phyloP scores from a whole-genome alignment of 2,329 filamentous ascomycete species.

The Talaromyces atroroseus region DNA sequence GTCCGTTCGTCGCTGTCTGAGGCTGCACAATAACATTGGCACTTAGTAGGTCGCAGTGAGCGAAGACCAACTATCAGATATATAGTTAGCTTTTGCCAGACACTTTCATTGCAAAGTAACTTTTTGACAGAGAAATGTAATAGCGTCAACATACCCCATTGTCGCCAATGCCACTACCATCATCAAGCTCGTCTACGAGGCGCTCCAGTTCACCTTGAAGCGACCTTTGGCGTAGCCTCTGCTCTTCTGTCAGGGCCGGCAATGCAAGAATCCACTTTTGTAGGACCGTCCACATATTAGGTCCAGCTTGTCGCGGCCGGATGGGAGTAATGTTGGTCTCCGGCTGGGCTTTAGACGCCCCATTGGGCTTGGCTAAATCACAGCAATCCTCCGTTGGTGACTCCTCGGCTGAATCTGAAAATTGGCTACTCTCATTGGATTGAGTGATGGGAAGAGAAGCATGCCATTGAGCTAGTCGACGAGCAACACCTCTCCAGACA shows the following conservation, averaged over 20 bases:
- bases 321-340: constrained; percentile 30
- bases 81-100: constrained; percentile 6
- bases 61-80: constrained; percentile 68
- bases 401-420: constrained; percentile 16
- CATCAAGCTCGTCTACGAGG: constrained; percentile 65
- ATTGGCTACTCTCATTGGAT: not conserved
- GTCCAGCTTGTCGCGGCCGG: constrained; percentile 64
- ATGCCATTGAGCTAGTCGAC: constrained; percentile 88
- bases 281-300: constrained; percentile 91
- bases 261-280: constrained; percentile 92
- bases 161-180: constrained; percentile 68
- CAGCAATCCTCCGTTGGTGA: constrained; percentile 17
- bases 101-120: not conserved
- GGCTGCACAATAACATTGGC: constrained; percentile 88
- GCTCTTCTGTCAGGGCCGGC: constrained; percentile 64
- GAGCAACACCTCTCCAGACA: constrained; percentile 78
- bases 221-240: constrained; percentile 60
- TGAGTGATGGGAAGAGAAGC: constrained; percentile 57
- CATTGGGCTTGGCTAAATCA: not conserved
- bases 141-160: constrained; percentile 55
- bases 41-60: constrained; percentile 91
- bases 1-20: constrained; percentile 2
- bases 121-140: not conserved
- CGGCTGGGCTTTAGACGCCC: constrained; percentile 10
- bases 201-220: constrained; percentile 71